Base-by-base conservation (phyloP, 257 asterid genomes). In the Mentha longifolia region DNA sequence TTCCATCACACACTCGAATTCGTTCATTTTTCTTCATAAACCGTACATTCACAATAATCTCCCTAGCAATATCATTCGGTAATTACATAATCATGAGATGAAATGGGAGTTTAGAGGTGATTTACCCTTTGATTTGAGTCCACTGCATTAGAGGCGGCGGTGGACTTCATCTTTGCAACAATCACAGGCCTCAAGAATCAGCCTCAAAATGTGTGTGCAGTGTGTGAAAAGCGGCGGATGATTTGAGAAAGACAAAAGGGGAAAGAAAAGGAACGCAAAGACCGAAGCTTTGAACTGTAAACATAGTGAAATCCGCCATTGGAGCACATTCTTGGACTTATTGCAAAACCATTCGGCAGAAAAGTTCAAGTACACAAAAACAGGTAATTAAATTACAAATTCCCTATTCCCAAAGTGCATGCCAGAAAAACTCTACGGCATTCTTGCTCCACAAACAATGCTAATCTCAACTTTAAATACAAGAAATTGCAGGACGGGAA, bases 251-350 rank as follows among this genome's bases (percentile, higher is more conserved):
- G 80, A 77, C 78, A 70, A 74, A 67, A 30, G 1, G 25, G 56
- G 10, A 54, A 71, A 12, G 47, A 39, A 60, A n/a, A 10, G 20
- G 39, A 71, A 47, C 54, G 74, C 60, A 58, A 64, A 63, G 20
- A 75, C 42, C 75, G 54, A 82, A 71, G 68, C 74, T 45, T n/a
- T 65, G 54, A 45, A 33, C 20, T 56, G 59, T 5, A 13, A 74
- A 67, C 78, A 57, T 84, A 65, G 85, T 73, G 71, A 64, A 80
- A 25, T 80, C 88, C 85, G 85, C 82, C 82, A 66, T 63, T 61
- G 71, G 76, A 65, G 68, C 62, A 52, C 70, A 45, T 61, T 64
- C 71, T 80, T 80, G 83, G 81, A 78, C 66, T 65, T 69, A 58
- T 20, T 60, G 78, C 25, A 50, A 3, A n/a, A 75, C 16, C 61